Evolutionary conservation across 257 asterid species (phyloP).

Genomic region (Haberlea rhodopensis): DNA sequence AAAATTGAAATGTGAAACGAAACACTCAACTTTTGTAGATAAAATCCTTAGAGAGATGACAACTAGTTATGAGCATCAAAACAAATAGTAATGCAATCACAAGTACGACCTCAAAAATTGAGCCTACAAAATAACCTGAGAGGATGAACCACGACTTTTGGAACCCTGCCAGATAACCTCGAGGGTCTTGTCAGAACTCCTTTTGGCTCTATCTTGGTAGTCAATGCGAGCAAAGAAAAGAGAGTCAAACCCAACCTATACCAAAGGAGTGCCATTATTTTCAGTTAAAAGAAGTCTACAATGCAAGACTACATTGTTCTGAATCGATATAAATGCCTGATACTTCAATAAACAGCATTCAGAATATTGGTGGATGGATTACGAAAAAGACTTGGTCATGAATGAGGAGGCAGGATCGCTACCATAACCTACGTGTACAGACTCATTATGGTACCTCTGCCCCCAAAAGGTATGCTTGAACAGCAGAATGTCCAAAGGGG

Average conservation of each 20-base stretch:
- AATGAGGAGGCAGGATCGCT: not conserved
- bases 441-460: constrained; percentile 34
- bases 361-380: not conserved
- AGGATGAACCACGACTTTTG: constrained; percentile 38
- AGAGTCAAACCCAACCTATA: constrained; percentile 45
- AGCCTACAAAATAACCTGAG: constrained; percentile 31
- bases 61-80: constrained; percentile 18
- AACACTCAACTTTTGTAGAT: constrained; percentile 2
- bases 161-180: constrained; percentile 42
- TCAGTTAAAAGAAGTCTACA: not conserved
- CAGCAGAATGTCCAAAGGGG: constrained; percentile 56
- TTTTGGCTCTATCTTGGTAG: constrained; percentile 44
- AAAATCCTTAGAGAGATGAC: not conserved
- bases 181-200: constrained; percentile 34
- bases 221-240: constrained; percentile 50
- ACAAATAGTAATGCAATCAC: not conserved
- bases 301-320: not conserved
- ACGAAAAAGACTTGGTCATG: not conserved
- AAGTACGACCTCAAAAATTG: not conserved
- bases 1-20: constrained; percentile 2
- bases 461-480: constrained; percentile 49
- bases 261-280: not conserved
- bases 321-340: not conserved
- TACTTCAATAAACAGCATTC: not conserved
- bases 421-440: not conserved